A percentile compares a stretch with the other conserved stretches of the same genome.
Evolutionary conservation across 2,329 filamentous ascomycete species (phyloP).

Genomic region (Penicillium thymicola): DNA sequence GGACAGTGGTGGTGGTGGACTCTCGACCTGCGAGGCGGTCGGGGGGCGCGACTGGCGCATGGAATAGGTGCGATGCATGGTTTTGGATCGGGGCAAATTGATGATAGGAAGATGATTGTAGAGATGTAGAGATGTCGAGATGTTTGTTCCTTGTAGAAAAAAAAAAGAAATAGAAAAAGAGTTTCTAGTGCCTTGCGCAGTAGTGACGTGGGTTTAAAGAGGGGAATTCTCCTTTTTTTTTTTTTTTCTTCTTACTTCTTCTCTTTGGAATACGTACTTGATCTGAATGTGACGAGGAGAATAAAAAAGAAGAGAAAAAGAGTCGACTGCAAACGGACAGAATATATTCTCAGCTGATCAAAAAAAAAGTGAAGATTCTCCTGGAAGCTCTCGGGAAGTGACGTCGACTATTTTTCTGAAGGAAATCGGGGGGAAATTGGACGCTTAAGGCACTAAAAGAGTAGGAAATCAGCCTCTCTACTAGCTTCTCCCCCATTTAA

Average conservation of each 20-base stretch:
- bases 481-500: too few species aligned
- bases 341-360: neutral
- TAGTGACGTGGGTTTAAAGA: conserved; percentile 31
- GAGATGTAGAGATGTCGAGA: neutral
- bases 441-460: neutral
- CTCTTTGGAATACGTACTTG: neutral
- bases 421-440: conserved; percentile 1
- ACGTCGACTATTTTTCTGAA: conserved; percentile 10
- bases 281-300: neutral
- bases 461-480: neutral
- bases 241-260: neutral
- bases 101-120: neutral
- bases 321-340: conserved; percentile 18
- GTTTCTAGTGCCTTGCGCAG: conserved; percentile 27
- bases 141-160: conserved; percentile 14
- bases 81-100: neutral
- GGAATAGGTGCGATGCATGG: conserved; percentile 97
- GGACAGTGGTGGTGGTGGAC: conserved; percentile 86
- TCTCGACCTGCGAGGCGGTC: conserved; percentile 87
- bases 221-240: neutral
- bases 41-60: conserved; percentile 97
- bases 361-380: neutral
- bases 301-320: neutral
- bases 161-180: conserved; percentile 4
- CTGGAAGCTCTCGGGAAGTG: conserved; percentile 10